phyloP scores from a whole-genome alignment of 75 land plant genomes.

The Selaginella moellendorffii region DNA sequence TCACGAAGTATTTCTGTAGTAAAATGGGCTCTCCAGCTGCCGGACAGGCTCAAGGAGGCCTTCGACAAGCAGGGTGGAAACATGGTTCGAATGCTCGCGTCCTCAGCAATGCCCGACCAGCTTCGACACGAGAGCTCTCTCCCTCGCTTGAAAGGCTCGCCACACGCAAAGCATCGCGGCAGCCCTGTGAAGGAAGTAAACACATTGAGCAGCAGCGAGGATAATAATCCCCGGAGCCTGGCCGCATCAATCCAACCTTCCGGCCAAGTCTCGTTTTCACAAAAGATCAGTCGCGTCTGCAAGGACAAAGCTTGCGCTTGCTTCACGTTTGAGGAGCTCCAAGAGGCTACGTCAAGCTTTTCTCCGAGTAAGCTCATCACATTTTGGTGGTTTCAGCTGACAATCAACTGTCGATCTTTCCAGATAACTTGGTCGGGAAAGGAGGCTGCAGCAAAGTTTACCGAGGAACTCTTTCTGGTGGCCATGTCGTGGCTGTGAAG shows the following conservation, averaged over 20 bases:
- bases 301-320: slow-evolving; percentile 42
- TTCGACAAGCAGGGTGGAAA: background rate
- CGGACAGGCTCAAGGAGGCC: slow-evolving; percentile 23
- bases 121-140: background rate
- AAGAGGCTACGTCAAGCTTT: slow-evolving; percentile 55
- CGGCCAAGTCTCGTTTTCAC: slow-evolving; percentile 14
- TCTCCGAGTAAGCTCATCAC: slow-evolving; percentile 31
- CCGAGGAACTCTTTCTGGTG: slow-evolving; percentile 51
- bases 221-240: too few species aligned
- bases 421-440: slow-evolving; percentile 75
- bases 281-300: slow-evolving; percentile 41
- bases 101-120: background rate
- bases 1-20: slow-evolving; percentile 38
- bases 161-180: too few species aligned
- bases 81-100: background rate
- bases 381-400: background rate
- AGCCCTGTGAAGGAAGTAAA: too few species aligned
- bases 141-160: background rate
- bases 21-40: slow-evolving; percentile 67
- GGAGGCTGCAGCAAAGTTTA: slow-evolving; percentile 86
- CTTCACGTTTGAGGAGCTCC: slow-evolving; percentile 49
- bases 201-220: too few species aligned
- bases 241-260: slow-evolving; percentile 3
- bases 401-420: background rate
- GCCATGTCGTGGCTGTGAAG: slow-evolving; percentile 68